These are phyloP conservation scores for Trametes gibbosa DNA, from an alignment of 768 basidiomycete species.

Conservation along the genomic window DNA sequence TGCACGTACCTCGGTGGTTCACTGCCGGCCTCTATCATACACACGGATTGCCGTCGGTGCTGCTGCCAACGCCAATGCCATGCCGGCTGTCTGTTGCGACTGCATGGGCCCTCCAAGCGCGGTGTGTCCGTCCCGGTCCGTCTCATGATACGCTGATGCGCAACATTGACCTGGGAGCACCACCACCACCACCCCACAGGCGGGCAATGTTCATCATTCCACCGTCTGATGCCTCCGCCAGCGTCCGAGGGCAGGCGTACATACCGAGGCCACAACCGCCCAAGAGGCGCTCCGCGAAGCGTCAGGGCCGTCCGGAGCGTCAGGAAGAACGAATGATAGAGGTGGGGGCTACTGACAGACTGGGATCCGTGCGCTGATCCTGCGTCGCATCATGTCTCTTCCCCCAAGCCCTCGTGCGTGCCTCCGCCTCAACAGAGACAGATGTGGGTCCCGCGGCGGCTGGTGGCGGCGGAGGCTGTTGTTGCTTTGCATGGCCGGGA, in stretches of 20 bases:
- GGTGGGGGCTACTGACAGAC: conserved; percentile 8
- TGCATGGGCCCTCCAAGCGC: background rate
- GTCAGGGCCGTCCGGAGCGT: background rate
- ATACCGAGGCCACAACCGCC: background rate
- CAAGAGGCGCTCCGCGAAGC: background rate
- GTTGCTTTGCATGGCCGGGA: background rate
- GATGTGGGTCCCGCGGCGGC: background rate
- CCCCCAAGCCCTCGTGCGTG: no score
- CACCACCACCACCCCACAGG: background rate
- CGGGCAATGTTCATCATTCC: background rate
- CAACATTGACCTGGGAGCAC: background rate
- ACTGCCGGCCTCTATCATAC: background rate
- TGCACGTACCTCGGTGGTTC: background rate
- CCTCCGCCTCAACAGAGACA: no score
- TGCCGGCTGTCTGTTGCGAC: background rate
- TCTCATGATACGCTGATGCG: background rate
- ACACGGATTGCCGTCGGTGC: background rate
- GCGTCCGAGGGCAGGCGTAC: background rate
- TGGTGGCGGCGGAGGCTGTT: background rate
- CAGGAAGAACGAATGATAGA: conserved; percentile 11
- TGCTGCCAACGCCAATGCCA: no score
- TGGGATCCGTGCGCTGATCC: conserved; percentile 13
- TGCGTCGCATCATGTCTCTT: no score
- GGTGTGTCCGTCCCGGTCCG: background rate
- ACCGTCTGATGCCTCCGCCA: conserved; percentile 2